Percentiles rank a stretch among this genome's conserved stretches.
Conservation (phyloP, 768 basidiomycete species). For the Podaxis sp. region DNA sequence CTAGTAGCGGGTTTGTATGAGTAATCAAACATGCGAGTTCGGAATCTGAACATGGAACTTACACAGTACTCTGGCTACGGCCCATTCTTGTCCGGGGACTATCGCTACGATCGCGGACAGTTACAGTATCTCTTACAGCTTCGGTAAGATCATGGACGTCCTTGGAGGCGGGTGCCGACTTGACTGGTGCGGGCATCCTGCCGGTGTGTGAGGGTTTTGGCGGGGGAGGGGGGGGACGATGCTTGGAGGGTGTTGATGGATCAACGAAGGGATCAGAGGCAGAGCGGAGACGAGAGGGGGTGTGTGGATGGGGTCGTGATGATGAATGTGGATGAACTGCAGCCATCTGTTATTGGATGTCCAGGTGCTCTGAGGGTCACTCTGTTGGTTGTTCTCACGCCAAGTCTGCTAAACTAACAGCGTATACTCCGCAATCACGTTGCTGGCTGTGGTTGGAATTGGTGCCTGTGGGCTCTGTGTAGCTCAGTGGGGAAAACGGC, state of each 20-base stretch:
- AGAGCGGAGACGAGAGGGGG: slow-evolving; percentile 37
- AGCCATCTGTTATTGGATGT: slow-evolving; percentile 22
- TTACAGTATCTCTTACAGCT: slow-evolving; percentile 67
- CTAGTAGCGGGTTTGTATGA: slow-evolving; percentile 17
- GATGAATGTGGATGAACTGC: slow-evolving; percentile 21
- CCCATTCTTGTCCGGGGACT: slow-evolving; percentile 45
- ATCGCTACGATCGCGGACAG: slow-evolving; percentile 37
- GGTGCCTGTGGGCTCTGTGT: not conserved
- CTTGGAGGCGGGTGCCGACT: slow-evolving; percentile 13
- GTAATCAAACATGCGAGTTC: slow-evolving; percentile 12
- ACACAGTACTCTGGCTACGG: slow-evolving; percentile 58
- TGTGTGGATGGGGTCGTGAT: slow-evolving; percentile 18
- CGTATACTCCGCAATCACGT: not conserved
- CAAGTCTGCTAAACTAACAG: slow-evolving; percentile 15
- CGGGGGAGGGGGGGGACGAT: slow-evolving; percentile 31
- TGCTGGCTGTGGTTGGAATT: not conserved
- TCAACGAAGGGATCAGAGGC: slow-evolving; percentile 54
- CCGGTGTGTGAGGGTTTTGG: slow-evolving; percentile 20
- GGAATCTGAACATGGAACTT: slow-evolving; percentile 17
- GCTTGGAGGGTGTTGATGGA: slow-evolving; percentile 19
- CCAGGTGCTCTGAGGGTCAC: slow-evolving; percentile 8
- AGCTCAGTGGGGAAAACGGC: not conserved
- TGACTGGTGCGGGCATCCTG: slow-evolving; percentile 10
- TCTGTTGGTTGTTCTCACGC: slow-evolving; percentile 25
- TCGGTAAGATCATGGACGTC: slow-evolving; percentile 42